Evolutionary conservation across 2,329 filamentous ascomycete genomes (phyloP), one percentile per base, ranked within the genome.

Genomic region (Drechslerella dactyloides): DNA sequence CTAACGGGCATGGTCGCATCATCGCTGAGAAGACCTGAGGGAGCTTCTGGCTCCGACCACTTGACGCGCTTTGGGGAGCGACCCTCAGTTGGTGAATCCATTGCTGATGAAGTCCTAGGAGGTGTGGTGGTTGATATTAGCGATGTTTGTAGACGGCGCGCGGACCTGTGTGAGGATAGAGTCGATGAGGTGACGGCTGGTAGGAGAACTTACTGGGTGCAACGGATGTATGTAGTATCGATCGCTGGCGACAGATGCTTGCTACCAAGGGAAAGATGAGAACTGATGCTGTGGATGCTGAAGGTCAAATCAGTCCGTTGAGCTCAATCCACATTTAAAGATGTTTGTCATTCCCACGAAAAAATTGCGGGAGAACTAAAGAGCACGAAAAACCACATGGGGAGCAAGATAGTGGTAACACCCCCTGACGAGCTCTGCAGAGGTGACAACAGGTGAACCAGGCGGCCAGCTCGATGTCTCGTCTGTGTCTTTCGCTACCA

Each of bases 21-120:
- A 76, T 79, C 59, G 77, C 78, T 50, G 78, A 78, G 15, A 78
- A 69, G 70, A 76, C 80, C 48, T 84, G 82, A 62, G 84, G 83
- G 46, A 83, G 79, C 1, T 13, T 56, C 56, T 10, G 68, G 60
- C 44, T 73, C 68, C 21, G 42, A 33, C 55, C 54, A 65, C 44
- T 66, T 65, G 40, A 73, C 40, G 52, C 68, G 60, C 50, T 73
- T 66, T 8, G 60, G 60, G 19, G 68, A 73, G 24, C 62, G 55
- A 23, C 60, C 62, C 15, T 66, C 44, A 2, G 37, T 46, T 17
- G 56, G 55, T 10, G 56, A 66, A 46, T 61, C 56, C 60, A 73
- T 73, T 37, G n/a, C 27, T 33, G 37, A n/a, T 19, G 13, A n/a
- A 8, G 33, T 30, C 2, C 8, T 48, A 19, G 44, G 37, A 4